phyloP scores from a whole-genome alignment of 1,139 yeast species.

The Candida frijolesensis region DNA sequence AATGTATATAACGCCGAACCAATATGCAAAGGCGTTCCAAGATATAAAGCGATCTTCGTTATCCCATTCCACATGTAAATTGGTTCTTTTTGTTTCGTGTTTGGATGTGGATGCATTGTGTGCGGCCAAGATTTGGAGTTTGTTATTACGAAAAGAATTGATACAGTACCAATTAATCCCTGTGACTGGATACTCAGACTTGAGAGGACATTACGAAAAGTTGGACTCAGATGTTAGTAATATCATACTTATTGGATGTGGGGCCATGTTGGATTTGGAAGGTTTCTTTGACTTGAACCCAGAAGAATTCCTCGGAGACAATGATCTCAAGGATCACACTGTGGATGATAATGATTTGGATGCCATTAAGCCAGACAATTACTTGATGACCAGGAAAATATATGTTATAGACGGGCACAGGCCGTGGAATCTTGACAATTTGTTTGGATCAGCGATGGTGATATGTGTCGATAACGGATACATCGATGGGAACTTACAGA shows the following conservation, averaged over 20 bases:
- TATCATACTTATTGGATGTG: conserved; percentile 86
- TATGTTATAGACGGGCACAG: conserved; percentile 90
- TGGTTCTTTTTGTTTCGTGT: conserved; percentile 88
- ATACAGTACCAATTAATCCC: conserved; percentile 90
- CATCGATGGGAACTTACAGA: conserved; percentile 55
- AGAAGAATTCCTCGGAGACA: conserved; percentile 35
- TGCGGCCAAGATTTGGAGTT: conserved; percentile 76
- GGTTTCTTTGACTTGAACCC: conserved; percentile 70
- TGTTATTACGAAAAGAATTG: conserved; percentile 73
- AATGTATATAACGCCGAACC: conserved; percentile 68
- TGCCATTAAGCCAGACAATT: neutral
- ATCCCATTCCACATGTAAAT: conserved; percentile 87
- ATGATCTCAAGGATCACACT: neutral
- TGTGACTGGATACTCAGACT: conserved; percentile 88
- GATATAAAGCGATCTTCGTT: conserved; percentile 63
- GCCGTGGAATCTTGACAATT: conserved; percentile 94
- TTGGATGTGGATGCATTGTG: conserved; percentile 91
- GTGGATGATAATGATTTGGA: conserved; percentile 7
- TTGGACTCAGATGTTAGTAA: conserved; percentile 79
- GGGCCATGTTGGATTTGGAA: conserved; percentile 90
- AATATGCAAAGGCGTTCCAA: conserved; percentile 60
- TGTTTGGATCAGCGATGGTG: conserved; percentile 82
- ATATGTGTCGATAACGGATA: conserved; percentile 88
- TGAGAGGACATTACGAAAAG: conserved; percentile 60
- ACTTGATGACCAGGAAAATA: conserved; percentile 35